Conservation (phyloP, 2,329 filamentous ascomycete genomes). For the Xylariaceae sp. region DNA sequence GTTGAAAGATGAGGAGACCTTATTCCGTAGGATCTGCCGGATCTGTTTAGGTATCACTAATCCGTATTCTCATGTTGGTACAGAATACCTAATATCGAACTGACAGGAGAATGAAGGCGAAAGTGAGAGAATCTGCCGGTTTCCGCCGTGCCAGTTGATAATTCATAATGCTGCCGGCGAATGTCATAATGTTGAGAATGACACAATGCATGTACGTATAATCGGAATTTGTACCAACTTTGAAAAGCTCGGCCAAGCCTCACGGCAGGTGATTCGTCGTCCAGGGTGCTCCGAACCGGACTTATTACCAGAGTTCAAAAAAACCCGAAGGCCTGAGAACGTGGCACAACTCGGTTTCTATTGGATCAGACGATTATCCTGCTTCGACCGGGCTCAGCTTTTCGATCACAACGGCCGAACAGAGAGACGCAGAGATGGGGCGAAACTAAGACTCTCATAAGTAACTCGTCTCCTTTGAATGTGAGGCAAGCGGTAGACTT, state of each 20-base stretch:
- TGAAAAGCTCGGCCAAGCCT: not conserved
- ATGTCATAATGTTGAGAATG: not conserved
- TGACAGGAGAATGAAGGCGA: not conserved
- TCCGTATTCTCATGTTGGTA: too few species aligned
- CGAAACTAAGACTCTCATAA: not conserved
- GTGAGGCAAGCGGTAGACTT: not conserved
- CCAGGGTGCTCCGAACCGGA: conserved; percentile 4
- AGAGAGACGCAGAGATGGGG: not conserved
- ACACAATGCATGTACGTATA: conserved; percentile 2
- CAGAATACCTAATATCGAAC: not conserved
- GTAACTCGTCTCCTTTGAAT: not conserved
- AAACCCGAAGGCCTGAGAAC: conserved; percentile 4
- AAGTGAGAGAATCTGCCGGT: conserved; percentile 8
- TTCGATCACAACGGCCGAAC: not conserved
- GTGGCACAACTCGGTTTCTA: conserved; percentile 11
- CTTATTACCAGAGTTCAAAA: not conserved
- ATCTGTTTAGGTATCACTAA: not conserved
- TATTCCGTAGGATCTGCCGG: not conserved
- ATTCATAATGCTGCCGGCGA: conserved; percentile 1
- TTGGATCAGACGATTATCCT: not conserved
- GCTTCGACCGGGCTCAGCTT: not conserved
- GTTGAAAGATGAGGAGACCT: not conserved
- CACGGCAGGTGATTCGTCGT: conserved; percentile 5
- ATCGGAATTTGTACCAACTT: too few species aligned
- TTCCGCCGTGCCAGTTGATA: conserved; percentile 6